These are phyloP conservation scores for Colletotrichum spaethianum DNA, from an alignment of 2,329 filamentous ascomycete species.

Conservation along the genomic window DNA sequence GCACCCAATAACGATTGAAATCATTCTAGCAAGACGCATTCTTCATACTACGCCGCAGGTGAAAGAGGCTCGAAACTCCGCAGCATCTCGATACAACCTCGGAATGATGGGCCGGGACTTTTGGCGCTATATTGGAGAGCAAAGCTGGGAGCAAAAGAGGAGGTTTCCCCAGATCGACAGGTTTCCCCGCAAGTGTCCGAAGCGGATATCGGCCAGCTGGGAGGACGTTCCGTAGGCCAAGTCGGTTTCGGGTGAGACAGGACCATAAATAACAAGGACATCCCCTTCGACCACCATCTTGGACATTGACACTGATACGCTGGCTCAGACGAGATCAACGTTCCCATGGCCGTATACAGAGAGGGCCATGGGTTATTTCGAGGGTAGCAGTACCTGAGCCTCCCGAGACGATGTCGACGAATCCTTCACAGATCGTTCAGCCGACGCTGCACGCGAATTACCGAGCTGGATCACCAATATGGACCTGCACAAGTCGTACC, in stretches of 20 bases:
- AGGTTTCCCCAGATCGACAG: slow-evolving; percentile 26
- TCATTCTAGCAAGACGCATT: background rate
- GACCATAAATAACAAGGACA: slow-evolving; percentile 7
- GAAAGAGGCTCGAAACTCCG: background rate
- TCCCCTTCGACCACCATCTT: background rate
- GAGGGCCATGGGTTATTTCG: background rate
- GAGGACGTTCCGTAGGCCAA: background rate
- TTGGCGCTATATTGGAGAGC: background rate
- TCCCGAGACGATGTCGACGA: too few species aligned
- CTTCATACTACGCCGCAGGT: background rate
- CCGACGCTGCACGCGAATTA: slow-evolving; percentile 15
- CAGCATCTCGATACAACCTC: background rate
- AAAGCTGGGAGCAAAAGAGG: background rate
- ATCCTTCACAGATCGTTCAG: background rate
- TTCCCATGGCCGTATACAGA: background rate
- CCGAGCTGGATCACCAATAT: background rate
- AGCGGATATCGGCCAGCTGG: background rate
- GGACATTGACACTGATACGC: background rate
- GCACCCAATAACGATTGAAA: background rate
- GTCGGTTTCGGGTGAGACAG: background rate
- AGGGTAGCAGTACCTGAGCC: background rate
- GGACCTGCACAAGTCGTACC: background rate
- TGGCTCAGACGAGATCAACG: background rate
- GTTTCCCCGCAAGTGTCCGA: slow-evolving; percentile 15
- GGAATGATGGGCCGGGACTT: background rate